phyloP scores from a whole-genome alignment of 2,329 filamentous ascomycete genomes.

The Blastomyces gilchristii region DNA sequence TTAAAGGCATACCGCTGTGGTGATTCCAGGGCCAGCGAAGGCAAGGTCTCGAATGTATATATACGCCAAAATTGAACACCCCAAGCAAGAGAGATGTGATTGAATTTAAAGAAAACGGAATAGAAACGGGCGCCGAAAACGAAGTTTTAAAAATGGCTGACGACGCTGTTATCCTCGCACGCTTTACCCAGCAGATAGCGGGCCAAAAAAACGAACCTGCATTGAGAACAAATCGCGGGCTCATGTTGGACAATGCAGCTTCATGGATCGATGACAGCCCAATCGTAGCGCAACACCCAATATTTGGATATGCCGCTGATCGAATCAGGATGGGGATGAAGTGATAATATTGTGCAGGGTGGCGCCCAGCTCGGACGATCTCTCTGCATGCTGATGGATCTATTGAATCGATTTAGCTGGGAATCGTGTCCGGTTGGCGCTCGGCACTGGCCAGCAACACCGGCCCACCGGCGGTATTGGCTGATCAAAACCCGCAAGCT shows the following conservation, averaged over 20 bases:
- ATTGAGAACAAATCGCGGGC: background rate
- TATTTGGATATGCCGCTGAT: background rate
- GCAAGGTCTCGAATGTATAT: background rate
- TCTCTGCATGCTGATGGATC: background rate
- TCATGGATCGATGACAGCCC: background rate
- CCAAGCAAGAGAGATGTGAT: background rate
- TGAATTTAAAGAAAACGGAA: background rate
- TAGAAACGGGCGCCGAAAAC: background rate
- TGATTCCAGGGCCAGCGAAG: background rate
- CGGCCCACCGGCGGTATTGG: too few relatives aligned
- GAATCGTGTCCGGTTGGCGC: background rate
- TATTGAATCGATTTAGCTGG: background rate
- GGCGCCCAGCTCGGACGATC: background rate
- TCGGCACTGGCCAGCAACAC: background rate
- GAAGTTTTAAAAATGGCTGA: background rate
- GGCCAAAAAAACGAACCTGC: background rate
- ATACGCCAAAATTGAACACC: background rate
- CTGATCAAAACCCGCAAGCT: background rate
- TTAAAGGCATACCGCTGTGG: background rate
- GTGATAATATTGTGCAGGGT: background rate
- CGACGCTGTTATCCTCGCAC: background rate
- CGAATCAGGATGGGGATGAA: conserved; percentile 1
- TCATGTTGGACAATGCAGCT: background rate
- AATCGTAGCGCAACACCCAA: conserved; percentile 3
- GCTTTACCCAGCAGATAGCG: background rate